Conservation (phyloP, 163 green algal species). For the Smithsoniella earleae region DNA sequence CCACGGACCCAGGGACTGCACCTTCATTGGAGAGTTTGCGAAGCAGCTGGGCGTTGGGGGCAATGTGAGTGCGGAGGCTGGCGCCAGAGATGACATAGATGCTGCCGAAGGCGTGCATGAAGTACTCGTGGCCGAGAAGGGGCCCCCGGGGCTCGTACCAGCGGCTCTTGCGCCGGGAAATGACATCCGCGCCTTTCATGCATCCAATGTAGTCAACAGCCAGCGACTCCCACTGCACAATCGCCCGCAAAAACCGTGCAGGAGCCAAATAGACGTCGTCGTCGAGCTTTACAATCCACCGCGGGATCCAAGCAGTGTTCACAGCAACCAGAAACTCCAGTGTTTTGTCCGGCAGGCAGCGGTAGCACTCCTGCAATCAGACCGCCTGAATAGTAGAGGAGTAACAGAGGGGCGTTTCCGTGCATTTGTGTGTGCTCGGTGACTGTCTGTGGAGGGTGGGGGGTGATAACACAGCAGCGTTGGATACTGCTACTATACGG, state of each 20-base stretch:
- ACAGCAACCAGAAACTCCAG: neutral
- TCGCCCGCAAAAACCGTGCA: constrained; percentile 34
- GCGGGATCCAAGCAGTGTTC: neutral
- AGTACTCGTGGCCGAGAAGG: constrained; percentile 41
- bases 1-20: no score
- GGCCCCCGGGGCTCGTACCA: constrained; percentile 43
- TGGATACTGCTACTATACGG: no score
- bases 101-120: constrained; percentile 39
- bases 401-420: neutral
- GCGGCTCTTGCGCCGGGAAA: neutral
- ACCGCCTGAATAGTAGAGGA: neutral
- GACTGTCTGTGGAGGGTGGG: no score
- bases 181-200: constrained; percentile 47
- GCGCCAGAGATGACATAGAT: constrained; percentile 35
- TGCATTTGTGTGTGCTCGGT: no score
- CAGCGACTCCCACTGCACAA: constrained; percentile 43
- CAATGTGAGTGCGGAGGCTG: constrained; percentile 34
- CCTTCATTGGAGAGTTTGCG: constrained; percentile 44
- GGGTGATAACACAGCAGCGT: no score
- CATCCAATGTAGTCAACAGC: constrained; percentile 45
- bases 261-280: constrained; percentile 46
- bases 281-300: constrained; percentile 40
- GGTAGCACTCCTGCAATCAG: neutral
- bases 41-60: constrained; percentile 33
- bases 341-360: constrained; percentile 4